Base-by-base conservation (phyloP, 371 early-diverging fungal species). In the Lichtheimia ramosa region DNA sequence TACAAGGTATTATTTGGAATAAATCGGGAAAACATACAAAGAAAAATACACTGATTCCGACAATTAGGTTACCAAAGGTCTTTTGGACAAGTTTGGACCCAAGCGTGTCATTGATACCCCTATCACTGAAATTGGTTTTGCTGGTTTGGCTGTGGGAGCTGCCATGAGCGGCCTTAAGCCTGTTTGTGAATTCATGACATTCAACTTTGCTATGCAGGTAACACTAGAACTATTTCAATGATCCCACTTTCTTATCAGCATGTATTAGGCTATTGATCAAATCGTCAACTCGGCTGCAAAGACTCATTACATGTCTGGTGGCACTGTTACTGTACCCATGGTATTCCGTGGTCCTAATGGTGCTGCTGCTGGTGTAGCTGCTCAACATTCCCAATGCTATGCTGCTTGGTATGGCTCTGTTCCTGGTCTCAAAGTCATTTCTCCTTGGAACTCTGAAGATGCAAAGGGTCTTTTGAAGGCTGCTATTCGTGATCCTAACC, bases 311-410 rank as follows among this genome's bases (percentile, higher is more conserved):
- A 99, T 99, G 99, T 94, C 98, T 46, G 99, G 97, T 52, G 97
- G 96, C 43, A 81, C 86, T 23, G 90, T 92, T 41, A 69, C 70
- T 56, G 92, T 93, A 74, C 98, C 99, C 24, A 98, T 99, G 68
- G 99, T 99, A 10, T 99, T 99, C 90, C 91, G 99, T 70, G 99
- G 99, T 14, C 99, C 99, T 59, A 99, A 99, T 84, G 99, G 99
- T 65, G 97, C 96, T 49, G 96, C 97, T 63, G 90, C 94, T 42
- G 99, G 99, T 73, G 99, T 98, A 28, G 99, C 84, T 72, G 99
- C 99, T 48, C 99, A 99, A 85, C 99, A 99, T 85, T 98, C 99
- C 25, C 99, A 99, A 83, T 96, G 96, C 83, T 99, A 95, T 71
- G 94, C 96, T 68, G 92, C 96, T 54, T 98, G 97, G 95, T 99